phyloP scores from a whole-genome alignment of 2,329 filamentous ascomycete genomes.

The Fusarium sublunatum region DNA sequence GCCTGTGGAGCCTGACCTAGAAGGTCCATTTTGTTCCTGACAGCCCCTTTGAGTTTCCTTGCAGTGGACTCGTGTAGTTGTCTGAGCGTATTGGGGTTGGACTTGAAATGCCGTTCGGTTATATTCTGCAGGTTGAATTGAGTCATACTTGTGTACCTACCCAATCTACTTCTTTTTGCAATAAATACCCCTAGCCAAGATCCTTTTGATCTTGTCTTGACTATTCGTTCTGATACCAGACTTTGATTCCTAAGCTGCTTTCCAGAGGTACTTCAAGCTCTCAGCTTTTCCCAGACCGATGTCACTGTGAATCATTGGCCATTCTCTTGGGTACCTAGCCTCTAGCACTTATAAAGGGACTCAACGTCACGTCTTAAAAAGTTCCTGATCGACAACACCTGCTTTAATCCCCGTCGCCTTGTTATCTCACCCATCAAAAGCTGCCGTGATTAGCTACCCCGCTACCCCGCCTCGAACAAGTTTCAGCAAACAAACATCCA shows the following conservation, averaged over 20 bases:
- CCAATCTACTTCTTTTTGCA: no score
- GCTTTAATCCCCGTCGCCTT: slow-evolving; percentile 1
- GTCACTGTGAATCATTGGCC: neutral
- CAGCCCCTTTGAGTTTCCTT: neutral
- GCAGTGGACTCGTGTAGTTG: neutral
- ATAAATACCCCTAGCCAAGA: neutral
- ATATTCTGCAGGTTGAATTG: neutral
- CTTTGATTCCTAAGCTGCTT: neutral
- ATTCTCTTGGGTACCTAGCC: neutral
- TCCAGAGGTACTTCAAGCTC: neutral
- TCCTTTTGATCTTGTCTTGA: neutral
- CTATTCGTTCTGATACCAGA: neutral
- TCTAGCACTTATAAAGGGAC: slow-evolving; percentile 4
- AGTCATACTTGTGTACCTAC: slow-evolving; percentile 3
- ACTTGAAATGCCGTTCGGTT: slow-evolving; percentile 5
- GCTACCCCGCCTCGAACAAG: slow-evolving; percentile 52
- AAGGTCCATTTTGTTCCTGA: slow-evolving; percentile 11
- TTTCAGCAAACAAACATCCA: slow-evolving; percentile 35
- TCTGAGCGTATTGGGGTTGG: slow-evolving; percentile 1
- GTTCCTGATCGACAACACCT: slow-evolving; percentile 22
- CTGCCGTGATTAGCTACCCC: slow-evolving; percentile 49
- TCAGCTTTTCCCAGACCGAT: neutral
- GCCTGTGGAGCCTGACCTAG: slow-evolving; percentile 2
- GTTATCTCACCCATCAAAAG: slow-evolving; percentile 10
- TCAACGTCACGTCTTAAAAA: neutral